Evolutionary conservation across 768 basidiomycete species (phyloP).

Genomic region (Psilocybe azurescens): DNA sequence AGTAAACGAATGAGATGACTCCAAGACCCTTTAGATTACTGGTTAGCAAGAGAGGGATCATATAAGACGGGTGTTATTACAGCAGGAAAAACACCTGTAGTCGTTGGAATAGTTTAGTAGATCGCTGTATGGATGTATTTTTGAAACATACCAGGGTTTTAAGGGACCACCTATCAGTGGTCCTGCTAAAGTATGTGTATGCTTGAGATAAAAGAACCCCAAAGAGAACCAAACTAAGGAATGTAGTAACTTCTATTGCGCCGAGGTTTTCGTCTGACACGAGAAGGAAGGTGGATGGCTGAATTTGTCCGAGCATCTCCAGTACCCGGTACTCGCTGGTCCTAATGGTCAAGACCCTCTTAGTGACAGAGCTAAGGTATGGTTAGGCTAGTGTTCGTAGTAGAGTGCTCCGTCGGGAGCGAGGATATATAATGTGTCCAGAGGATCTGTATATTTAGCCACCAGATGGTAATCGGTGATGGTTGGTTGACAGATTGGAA

Average conservation of each 20-base stretch:
- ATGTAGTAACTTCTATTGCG: slow-evolving; percentile 16
- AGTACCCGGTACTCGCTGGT: too few species aligned
- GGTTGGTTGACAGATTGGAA: not conserved
- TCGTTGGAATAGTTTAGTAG: too few species aligned
- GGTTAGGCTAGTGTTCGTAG: too few species aligned
- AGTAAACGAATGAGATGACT: slow-evolving; percentile 15
- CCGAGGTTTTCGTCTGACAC: slow-evolving; percentile 16
- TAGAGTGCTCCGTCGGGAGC: not conserved
- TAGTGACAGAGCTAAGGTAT: not conserved
- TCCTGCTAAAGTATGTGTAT: slow-evolving; percentile 14
- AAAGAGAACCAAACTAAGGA: slow-evolving; percentile 13
- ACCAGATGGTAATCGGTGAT: not conserved
- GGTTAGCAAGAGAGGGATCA: too few species aligned
- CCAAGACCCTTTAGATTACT: slow-evolving; percentile 2
- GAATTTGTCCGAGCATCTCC: not conserved
- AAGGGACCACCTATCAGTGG: slow-evolving; percentile 5
- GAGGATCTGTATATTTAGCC: not conserved
- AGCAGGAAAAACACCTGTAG: slow-evolving; percentile 3
- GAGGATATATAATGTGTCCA: not conserved
- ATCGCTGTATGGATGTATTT: too few species aligned
- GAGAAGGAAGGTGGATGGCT: slow-evolving; percentile 2
- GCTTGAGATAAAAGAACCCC: slow-evolving; percentile 15
- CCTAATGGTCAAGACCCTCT: not conserved
- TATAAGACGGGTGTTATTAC: not conserved
- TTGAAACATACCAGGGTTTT: slow-evolving; percentile 10